These are phyloP conservation scores for Sporormia fimetaria DNA, from an alignment of 495 filamentous ascomycete species.

Conservation along the genomic window DNA sequence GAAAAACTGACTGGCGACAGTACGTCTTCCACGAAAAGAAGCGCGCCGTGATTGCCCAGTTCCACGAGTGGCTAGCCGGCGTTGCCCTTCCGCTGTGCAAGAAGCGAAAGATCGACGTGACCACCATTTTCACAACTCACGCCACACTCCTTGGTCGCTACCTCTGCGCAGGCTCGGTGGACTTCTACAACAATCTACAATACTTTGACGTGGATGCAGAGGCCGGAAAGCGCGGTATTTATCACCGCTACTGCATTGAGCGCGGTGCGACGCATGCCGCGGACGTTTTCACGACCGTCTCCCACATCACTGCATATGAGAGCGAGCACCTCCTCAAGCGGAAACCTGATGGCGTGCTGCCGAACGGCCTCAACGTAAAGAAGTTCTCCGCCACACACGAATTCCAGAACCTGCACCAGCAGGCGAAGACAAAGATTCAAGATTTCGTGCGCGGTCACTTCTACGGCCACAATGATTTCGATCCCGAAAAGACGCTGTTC, in stretches of 20 bases:
- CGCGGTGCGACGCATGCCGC: constrained; percentile 79
- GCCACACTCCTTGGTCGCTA: constrained; percentile 91
- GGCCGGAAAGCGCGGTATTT: constrained; percentile 95
- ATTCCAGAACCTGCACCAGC: constrained; percentile 95
- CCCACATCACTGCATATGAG: constrained; percentile 96
- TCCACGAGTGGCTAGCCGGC: constrained; percentile 97
- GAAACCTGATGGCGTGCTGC: constrained; percentile 91
- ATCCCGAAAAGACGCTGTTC: constrained; percentile 93
- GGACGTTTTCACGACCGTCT: constrained; percentile 97
- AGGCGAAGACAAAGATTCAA: constrained; percentile 92
- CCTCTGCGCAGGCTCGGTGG: constrained; percentile 90
- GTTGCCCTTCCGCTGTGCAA: constrained; percentile 89
- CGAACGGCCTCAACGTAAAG: constrained; percentile 95
- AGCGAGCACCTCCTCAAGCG: constrained; percentile 95
- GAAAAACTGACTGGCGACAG: constrained; percentile 37
- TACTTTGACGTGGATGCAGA: constrained; percentile 94
- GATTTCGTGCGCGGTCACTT: constrained; percentile 98
- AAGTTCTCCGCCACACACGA: constrained; percentile 98
- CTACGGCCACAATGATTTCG: constrained; percentile 95
- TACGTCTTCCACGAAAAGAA: constrained; percentile 85
- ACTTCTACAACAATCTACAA: constrained; percentile 99
- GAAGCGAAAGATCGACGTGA: constrained; percentile 88
- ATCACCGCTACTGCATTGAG: constrained; percentile 97
- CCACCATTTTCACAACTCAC: constrained; percentile 97
- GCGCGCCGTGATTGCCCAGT: constrained; percentile 88